Evolutionary conservation across 139 green algal species (phyloP), one percentile per base, ranked within the genome.

Genomic region (Chlamydomonas sphaeroides): DNA sequence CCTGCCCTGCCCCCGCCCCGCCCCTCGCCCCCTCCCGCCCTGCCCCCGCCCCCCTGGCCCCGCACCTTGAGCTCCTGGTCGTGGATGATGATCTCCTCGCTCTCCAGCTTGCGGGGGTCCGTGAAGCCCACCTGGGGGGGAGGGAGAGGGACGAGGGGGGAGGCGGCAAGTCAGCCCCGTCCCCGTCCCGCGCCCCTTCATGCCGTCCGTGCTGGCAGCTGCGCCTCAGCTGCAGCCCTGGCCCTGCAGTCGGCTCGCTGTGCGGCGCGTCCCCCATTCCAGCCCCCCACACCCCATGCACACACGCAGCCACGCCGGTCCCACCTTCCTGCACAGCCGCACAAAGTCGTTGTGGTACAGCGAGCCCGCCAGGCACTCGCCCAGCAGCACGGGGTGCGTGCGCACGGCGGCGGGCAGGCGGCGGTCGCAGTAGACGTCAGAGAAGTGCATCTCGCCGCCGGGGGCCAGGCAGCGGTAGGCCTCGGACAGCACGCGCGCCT

Each of bases 361-460:
- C 2, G 97, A 96, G 0, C 97, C 97, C 15, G 93, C 94, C 18
- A 99, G 89, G 90, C 97, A 99, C 89, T 99, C 97, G 2, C 86
- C 86, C 59, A 90, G 86, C 79, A 88, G 61, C n/a, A 85, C 66
- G 1, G 66, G 86, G 78, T 90, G 86, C 20, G 70, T 87, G 65
- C 86, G 86, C 14, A 90, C 26, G 53, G 86, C n/a, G 23, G 85
- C 61, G 3, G 95, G 94, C 63, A 98, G 85, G 10, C 94, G 83
- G 1, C 96, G 73, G 84, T 98, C 93, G 70, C 88, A 94, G 87
- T 98, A 99, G 5, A 99, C 95, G 85, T 99, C 97, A 35, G 88
- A 96, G 89, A 99, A 99, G 85, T 96, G 97, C 85, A 99, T 93
- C 86, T 99, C 97, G 33, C 97, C 97, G 26, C 97, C 97, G 0